Percentiles rank a stretch among this genome's conserved stretches.
These are phyloP conservation scores for Elsinoe australis DNA, from an alignment of 2,329 filamentous ascomycete species.

Conservation along the genomic window DNA sequence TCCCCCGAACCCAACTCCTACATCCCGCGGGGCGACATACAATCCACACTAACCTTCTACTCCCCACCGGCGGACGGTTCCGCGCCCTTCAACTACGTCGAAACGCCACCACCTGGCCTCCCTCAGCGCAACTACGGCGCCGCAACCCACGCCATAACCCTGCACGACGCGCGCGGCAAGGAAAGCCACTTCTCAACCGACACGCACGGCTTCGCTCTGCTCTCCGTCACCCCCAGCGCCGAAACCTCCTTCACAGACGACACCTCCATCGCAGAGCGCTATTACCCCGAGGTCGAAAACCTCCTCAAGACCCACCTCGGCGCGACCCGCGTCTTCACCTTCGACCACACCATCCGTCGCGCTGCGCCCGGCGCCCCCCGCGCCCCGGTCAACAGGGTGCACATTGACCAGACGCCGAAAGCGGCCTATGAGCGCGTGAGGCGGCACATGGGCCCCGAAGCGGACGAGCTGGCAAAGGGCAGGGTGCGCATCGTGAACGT, in stretches of 20 bases:
- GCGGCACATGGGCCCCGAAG: slow-evolving; percentile 59
- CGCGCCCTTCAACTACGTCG: slow-evolving; percentile 53
- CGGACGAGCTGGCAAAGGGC: slow-evolving; percentile 55
- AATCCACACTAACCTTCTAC: slow-evolving; percentile 60
- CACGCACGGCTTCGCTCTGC: slow-evolving; percentile 64
- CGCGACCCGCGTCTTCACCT: slow-evolving; percentile 60
- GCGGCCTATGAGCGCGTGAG: slow-evolving; percentile 61
- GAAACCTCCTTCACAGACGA: slow-evolving; percentile 60
- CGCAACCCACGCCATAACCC: slow-evolving; percentile 44
- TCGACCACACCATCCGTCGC: slow-evolving; percentile 84
- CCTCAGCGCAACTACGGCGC: slow-evolving; percentile 59
- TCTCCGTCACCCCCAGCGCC: slow-evolving; percentile 49
- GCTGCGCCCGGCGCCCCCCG: slow-evolving; percentile 52
- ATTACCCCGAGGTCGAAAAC: slow-evolving; percentile 77
- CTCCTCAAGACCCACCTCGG: slow-evolving; percentile 62
- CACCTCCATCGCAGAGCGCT: slow-evolving; percentile 58
- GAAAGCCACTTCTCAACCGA: slow-evolving; percentile 62
- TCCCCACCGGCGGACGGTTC: slow-evolving; percentile 52
- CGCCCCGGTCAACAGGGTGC: slow-evolving; percentile 62
- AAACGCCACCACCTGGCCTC: slow-evolving; percentile 52
- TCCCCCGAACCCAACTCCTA: slow-evolving; percentile 23
- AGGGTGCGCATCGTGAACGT: slow-evolving; percentile 83
- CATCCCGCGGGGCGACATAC: slow-evolving; percentile 53
- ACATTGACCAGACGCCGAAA: slow-evolving; percentile 72
- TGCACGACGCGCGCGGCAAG: slow-evolving; percentile 66